A percentile compares a stretch with the other conserved stretches of the same genome.
phyloP scores from a whole-genome alignment of 495 filamentous ascomycete genomes.

The Staphylotrichum longicolle region DNA sequence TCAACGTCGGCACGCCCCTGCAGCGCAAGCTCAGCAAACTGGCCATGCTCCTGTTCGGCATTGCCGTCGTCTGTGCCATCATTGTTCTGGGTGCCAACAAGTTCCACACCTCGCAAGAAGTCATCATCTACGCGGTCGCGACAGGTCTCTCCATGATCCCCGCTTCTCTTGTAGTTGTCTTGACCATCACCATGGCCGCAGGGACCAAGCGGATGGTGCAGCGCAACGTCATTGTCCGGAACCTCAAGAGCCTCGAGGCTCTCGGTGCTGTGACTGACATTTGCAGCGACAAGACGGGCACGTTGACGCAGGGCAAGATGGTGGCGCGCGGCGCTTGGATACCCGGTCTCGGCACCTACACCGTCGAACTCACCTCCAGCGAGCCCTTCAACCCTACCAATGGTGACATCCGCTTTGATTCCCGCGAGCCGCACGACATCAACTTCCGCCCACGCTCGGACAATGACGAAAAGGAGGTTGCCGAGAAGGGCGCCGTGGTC shows the following conservation, averaged over 20 bases:
- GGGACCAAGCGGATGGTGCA: slow-evolving; percentile 75
- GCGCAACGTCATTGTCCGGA: slow-evolving; percentile 71
- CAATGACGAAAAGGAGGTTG: slow-evolving; percentile 8
- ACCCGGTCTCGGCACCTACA: slow-evolving; percentile 58
- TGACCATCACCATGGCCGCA: slow-evolving; percentile 75
- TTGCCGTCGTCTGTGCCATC: slow-evolving; percentile 70
- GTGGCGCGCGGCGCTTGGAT: slow-evolving; percentile 79
- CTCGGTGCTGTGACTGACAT: slow-evolving; percentile 84
- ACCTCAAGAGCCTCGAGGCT: slow-evolving; percentile 73
- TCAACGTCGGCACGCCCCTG: slow-evolving; percentile 73
- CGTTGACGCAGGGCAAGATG: slow-evolving; percentile 72
- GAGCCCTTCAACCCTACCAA: slow-evolving; percentile 45
- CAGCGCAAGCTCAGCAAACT: slow-evolving; percentile 76
- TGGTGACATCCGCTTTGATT: slow-evolving; percentile 29
- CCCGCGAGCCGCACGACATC: slow-evolving; percentile 30
- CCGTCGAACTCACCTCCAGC: slow-evolving; percentile 53
- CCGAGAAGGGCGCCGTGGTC: slow-evolving; percentile 7
- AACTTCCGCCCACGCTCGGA: slow-evolving; percentile 23
- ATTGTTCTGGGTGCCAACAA: slow-evolving; percentile 76
- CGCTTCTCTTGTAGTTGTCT: slow-evolving; percentile 64
- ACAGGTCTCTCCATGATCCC: slow-evolving; percentile 68
- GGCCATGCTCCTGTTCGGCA: slow-evolving; percentile 70
- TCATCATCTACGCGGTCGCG: slow-evolving; percentile 80
- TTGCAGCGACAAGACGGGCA: slow-evolving; percentile 85
- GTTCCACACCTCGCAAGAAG: slow-evolving; percentile 69